phyloP scores from a whole-genome alignment of 306 rosid species.

The Urtica urens region DNA sequence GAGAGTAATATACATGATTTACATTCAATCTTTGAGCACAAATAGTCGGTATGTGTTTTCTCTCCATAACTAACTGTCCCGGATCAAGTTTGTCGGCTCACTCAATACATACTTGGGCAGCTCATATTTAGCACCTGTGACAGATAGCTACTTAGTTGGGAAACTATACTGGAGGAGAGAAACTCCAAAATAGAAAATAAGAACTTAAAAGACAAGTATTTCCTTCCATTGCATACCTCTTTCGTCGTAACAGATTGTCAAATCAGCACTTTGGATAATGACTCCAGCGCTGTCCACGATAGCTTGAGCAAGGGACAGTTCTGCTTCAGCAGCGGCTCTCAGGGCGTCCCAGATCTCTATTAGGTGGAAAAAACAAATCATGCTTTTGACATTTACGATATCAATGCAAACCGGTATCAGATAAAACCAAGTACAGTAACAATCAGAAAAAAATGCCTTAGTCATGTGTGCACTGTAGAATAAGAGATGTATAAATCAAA shows the following conservation, averaged over 20 bases:
- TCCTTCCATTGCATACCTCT: slow-evolving; percentile 52
- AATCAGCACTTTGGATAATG: slow-evolving; percentile 84
- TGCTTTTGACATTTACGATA: slow-evolving; percentile 7
- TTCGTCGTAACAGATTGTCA: slow-evolving; percentile 92
- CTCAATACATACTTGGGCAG: slow-evolving; percentile 95
- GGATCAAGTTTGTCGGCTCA: slow-evolving; percentile 94
- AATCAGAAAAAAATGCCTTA: no score
- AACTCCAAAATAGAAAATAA: slow-evolving; percentile 7
- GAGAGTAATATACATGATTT: slow-evolving; percentile 68
- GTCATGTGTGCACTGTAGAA: no score
- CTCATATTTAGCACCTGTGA: slow-evolving; percentile 91
- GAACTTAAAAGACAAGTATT: background rate
- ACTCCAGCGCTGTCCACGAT: slow-evolving; percentile 95
- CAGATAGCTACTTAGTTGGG: background rate
- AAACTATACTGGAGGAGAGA: slow-evolving; percentile 1
- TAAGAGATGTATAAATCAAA: no score
- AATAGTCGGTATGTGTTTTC: slow-evolving; percentile 24
- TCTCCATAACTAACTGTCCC: slow-evolving; percentile 38
- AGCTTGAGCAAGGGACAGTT: slow-evolving; percentile 71
- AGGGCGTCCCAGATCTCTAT: slow-evolving; percentile 99
- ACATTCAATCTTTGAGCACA: slow-evolving; percentile 48
- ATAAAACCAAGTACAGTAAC: no score
- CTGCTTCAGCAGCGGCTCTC: slow-evolving; percentile 97
- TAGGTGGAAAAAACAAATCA: slow-evolving; percentile 19
- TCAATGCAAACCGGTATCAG: no score